Base-by-base conservation (phyloP, 345 rosid genomes). In the Mercurialis annua region DNA sequence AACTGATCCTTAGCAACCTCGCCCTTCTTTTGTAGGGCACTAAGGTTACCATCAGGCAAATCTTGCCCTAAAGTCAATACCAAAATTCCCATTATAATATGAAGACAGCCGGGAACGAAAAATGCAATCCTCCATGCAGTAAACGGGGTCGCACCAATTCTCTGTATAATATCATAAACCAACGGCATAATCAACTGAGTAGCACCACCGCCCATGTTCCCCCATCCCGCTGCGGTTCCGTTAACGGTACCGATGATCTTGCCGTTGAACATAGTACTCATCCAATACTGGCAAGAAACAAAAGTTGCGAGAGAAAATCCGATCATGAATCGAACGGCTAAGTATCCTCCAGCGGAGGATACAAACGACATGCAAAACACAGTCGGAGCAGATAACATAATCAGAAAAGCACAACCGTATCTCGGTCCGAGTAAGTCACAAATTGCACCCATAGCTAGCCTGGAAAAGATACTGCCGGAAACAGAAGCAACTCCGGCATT, bases 151-250 rank as follows among this genome's bases (percentile, higher is more conserved):
- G 95, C 58, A 6, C 98, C 96, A 0, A 50, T 11, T 26, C 69
- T 74, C 51, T 67, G 52, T 26, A 92, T 82, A 64, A 89, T 40
- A 36, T 92, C 96, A 51, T 82, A 90, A 56, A 92, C 91, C 14
- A 92, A 0, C 0, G 98, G 96, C 98, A 92, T 92, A 44, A 90
- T 14, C 1, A 92, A 82, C 74, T 90, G 98, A 31, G 98, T 92
- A 17, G 87, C 91, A 2, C 98, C 96, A 3, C 98, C 95, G 0
- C 98, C 98, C 96, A 90, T 87, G 66, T 90, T 92, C 0, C 98
- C 98, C 98, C 98, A 92, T 1, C 96, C 96, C 0, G 92, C 98
- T 0, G 98, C 96, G 0, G 96, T 92, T n/a, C 98, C 96, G 18
- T 92, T 92, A 21, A 82, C 96, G 0, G 86, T 78, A 15, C 98